phyloP scores from a whole-genome alignment of 1,139 yeast genomes.

The Williopsis jadinii region DNA sequence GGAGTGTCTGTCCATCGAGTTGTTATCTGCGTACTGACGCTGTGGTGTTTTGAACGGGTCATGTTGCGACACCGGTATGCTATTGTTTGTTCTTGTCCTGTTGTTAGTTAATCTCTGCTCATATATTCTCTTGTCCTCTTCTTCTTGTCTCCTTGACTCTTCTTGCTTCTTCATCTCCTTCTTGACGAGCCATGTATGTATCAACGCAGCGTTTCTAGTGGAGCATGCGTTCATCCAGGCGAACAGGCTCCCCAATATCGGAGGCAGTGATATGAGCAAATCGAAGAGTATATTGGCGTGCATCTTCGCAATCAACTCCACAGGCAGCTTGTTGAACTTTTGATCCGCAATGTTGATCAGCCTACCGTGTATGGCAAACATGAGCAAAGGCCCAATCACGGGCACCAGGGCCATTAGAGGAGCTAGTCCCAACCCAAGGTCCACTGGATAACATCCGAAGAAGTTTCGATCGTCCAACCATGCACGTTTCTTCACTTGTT shows the following conservation, averaged over 20 bases:
- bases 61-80: too few species aligned
- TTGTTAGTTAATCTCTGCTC: too few species aligned
- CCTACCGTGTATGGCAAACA: constrained; percentile 72
- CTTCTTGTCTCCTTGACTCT: neutral
- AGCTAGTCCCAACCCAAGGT: constrained; percentile 72
- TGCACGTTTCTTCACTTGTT: constrained; percentile 62
- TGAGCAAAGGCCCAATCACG: constrained; percentile 68
- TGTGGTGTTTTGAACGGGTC: too few species aligned
- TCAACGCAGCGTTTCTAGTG: constrained; percentile 79
- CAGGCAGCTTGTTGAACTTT: constrained; percentile 47
- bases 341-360: constrained; percentile 53
- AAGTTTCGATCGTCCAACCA: constrained; percentile 81
- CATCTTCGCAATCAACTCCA: constrained; percentile 53
- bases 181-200: constrained; percentile 34
- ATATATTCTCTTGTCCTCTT: neutral
- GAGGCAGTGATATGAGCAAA: constrained; percentile 67
- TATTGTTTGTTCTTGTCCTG: too few species aligned
- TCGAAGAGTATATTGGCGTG: constrained; percentile 70
- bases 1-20: too few species aligned
- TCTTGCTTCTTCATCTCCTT: constrained; percentile 10
- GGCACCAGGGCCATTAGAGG: constrained; percentile 68
- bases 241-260: constrained; percentile 67
- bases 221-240: constrained; percentile 82
- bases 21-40: too few species aligned
- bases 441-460: constrained; percentile 73